Evolutionary conservation across 2,329 filamentous ascomycete species (phyloP).

Genomic region (Claviceps monticola): DNA sequence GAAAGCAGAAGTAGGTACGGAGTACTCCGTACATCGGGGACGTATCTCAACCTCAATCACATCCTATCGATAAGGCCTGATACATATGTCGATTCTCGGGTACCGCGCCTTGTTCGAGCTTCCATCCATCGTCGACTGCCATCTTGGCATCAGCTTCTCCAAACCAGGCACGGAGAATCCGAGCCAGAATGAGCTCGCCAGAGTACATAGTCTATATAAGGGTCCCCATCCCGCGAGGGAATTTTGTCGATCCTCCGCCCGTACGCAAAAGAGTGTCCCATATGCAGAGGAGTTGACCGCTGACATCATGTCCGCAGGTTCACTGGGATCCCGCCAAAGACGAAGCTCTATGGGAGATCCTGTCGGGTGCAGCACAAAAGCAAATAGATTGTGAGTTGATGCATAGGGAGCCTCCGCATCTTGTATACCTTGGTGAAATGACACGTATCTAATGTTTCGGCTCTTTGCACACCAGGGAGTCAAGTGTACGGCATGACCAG

Average conservation of each 20-base stretch:
- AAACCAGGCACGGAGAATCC: not conserved
- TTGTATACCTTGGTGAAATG: not conserved
- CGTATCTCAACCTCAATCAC: not conserved
- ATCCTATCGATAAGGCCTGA: not conserved
- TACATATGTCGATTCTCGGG: too few species aligned
- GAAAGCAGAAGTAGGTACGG: too few species aligned
- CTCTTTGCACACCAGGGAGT: conserved; percentile 42
- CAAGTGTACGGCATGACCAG: conserved; percentile 43
- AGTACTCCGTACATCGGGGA: too few species aligned
- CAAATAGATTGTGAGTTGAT: conserved; percentile 66
- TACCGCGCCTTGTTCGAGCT: not conserved
- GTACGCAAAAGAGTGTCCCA: conserved; percentile 33
- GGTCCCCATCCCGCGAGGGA: conserved; percentile 74
- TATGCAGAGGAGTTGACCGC: not conserved
- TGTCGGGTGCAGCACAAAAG: conserved; percentile 67
- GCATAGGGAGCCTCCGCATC: too few species aligned
- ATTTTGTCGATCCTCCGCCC: conserved; percentile 81
- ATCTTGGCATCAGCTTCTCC: not conserved
- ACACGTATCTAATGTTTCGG: conserved; percentile 8
- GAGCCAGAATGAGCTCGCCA: conserved; percentile 32
- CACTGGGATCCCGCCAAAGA: conserved; percentile 84
- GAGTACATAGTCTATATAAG: conserved; percentile 69
- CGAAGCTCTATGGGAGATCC: conserved; percentile 75
- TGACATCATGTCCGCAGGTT: conserved; percentile 37
- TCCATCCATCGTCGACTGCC: not conserved